Percentiles rank a stretch among this genome's conserved stretches.
Evolutionary conservation across 495 filamentous ascomycete genomes (phyloP).

Genomic region (Penicillium mononematosum): DNA sequence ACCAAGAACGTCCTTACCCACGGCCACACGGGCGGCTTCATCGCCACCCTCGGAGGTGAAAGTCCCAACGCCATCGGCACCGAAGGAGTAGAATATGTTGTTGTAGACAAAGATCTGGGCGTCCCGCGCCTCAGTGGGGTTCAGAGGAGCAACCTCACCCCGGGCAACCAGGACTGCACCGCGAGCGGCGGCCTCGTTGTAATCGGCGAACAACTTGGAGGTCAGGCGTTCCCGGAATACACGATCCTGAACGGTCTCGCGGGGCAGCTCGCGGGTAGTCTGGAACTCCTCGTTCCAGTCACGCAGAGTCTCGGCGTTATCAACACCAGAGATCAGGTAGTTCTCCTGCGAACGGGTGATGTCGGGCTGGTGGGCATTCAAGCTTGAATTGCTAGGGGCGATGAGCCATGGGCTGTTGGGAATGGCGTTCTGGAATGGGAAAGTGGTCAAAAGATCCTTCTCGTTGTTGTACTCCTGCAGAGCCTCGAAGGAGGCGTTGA

Average conservation of each 20-base stretch:
- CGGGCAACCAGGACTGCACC: constrained; percentile 92
- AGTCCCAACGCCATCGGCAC: constrained; percentile 95
- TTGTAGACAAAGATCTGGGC: constrained; percentile 99
- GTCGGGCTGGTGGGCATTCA: constrained; percentile 73
- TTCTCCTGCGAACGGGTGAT: constrained; percentile 88
- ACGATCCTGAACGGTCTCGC: constrained; percentile 89
- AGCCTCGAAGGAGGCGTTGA: constrained; percentile 66
- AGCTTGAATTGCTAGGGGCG: constrained; percentile 57
- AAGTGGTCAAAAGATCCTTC: constrained; percentile 86
- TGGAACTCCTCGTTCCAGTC: constrained; percentile 99
- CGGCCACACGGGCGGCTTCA: constrained; percentile 93
- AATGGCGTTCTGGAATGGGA: constrained; percentile 89
- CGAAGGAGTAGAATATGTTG: constrained; percentile 98
- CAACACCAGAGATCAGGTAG: constrained; percentile 82
- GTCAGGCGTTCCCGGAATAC: constrained; percentile 94
- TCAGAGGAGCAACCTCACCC: constrained; percentile 93
- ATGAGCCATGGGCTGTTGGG: constrained; percentile 94
- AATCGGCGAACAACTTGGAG: constrained; percentile 95
- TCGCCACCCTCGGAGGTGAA: constrained; percentile 96
- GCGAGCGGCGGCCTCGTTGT: constrained; percentile 88
- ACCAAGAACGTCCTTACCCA: constrained; percentile 93
- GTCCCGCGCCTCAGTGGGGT: constrained; percentile 87
- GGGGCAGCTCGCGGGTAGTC: constrained; percentile 88
- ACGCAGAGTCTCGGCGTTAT: constrained; percentile 88
- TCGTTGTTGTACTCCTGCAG: constrained; percentile 78